phyloP scores from a whole-genome alignment of 768 basidiomycete genomes.

The Cubamyces lactineus region DNA sequence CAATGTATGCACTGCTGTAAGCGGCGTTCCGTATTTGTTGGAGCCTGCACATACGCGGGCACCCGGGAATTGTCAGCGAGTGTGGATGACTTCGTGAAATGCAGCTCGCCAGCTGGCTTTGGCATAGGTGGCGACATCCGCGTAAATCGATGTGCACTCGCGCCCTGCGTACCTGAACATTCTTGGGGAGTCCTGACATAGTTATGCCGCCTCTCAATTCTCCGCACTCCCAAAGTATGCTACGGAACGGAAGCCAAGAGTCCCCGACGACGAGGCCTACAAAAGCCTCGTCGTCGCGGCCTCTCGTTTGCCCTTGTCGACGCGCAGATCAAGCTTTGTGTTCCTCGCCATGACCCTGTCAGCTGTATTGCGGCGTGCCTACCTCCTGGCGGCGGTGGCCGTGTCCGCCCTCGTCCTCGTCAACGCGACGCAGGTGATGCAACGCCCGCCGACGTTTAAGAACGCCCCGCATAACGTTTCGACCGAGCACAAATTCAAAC shows the following conservation, averaged over 20 bases:
- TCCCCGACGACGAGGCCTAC: not conserved
- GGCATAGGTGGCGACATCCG: not conserved
- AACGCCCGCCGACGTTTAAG: constrained; percentile 52
- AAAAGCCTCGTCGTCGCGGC: constrained; percentile 6
- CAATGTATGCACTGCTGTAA: not conserved
- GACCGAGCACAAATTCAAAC: constrained; percentile 36
- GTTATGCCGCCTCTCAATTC: constrained; percentile 1
- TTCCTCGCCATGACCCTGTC: constrained; percentile 23
- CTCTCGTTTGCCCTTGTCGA: not conserved
- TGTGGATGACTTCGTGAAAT: not conserved
- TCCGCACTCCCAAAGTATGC: not conserved
- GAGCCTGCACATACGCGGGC: not conserved
- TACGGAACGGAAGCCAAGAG: constrained; percentile 2
- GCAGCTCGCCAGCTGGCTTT: not conserved
- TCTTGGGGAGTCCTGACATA: not conserved
- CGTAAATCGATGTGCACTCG: not conserved
- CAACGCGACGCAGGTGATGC: constrained; percentile 54
- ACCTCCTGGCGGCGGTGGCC: constrained; percentile 21
- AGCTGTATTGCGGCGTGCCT: constrained; percentile 17
- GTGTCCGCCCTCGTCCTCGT: constrained; percentile 26
- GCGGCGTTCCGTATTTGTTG: not conserved
- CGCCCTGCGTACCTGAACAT: constrained; percentile 8
- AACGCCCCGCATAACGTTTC: constrained; percentile 41
- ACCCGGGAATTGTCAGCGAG: not conserved
- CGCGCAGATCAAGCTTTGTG: not conserved